Percentiles rank a stretch among this genome's conserved stretches.
Evolutionary conservation across 2,329 filamentous ascomycete genomes (phyloP).

Genomic region (Alternaria dauci): DNA sequence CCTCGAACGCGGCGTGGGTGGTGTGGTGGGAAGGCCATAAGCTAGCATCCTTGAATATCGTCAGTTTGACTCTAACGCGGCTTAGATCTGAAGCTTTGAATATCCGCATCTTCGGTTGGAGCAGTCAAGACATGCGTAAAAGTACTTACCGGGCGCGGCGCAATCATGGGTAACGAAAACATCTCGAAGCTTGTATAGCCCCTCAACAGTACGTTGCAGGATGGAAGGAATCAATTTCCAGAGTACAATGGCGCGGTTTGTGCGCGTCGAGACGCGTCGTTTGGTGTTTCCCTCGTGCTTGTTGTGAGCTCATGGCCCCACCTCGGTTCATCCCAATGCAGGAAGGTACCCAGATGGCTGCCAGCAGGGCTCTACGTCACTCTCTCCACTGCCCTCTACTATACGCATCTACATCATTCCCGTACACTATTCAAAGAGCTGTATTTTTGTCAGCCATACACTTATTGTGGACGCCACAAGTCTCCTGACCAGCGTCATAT

Average conservation of each 20-base stretch:
- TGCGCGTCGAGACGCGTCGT: conserved; percentile 18
- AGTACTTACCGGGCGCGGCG: conserved; percentile 26
- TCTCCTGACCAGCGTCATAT: not conserved
- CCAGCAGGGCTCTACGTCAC: not conserved
- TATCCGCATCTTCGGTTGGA: not conserved
- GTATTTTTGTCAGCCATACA: not conserved
- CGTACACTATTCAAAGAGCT: not conserved
- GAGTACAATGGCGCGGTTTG: not conserved
- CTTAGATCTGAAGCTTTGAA: not conserved
- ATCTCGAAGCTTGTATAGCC: conserved; percentile 8
- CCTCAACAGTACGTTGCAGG: not conserved
- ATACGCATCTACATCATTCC: not conserved
- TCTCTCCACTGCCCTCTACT: not conserved
- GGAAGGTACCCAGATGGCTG: conserved; percentile 1
- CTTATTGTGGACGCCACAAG: not conserved
- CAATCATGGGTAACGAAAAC: conserved; percentile 30
- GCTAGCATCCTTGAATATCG: conserved; percentile 35
- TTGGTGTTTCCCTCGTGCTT: conserved; percentile 17
- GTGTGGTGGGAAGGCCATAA: conserved; percentile 43
- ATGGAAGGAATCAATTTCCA: not conserved
- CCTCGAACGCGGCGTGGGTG: conserved; percentile 29
- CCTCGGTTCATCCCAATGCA: conserved; percentile 13
- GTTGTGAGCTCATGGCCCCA: conserved; percentile 18
- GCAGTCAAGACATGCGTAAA: not conserved
- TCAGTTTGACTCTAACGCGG: conserved; percentile 5